Conservation (phyloP, 331 rosid species). For the Rhamnella rubrinervis region DNA sequence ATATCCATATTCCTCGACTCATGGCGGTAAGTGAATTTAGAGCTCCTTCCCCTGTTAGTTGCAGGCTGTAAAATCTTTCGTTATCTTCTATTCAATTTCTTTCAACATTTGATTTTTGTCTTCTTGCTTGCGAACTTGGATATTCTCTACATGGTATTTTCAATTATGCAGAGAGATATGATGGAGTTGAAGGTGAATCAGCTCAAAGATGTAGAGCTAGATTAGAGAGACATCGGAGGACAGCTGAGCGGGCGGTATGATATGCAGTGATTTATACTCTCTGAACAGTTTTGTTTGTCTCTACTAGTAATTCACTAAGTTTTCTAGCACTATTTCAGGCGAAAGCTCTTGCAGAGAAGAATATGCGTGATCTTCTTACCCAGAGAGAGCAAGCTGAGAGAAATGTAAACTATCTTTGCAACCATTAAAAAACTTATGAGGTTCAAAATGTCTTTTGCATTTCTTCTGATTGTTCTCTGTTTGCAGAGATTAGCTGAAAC, state of each 20-base stretch:
- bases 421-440: constrained; percentile 12
- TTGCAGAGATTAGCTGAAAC: constrained; percentile 89
- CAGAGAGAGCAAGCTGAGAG: constrained; percentile 93
- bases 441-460: constrained; percentile 11
- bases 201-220: constrained; percentile 92
- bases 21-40: constrained; percentile 52
- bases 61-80: background rate
- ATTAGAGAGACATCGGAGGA: constrained; percentile 84
- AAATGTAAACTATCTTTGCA: constrained; percentile 44
- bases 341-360: constrained; percentile 88
- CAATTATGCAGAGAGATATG: constrained; percentile 55
- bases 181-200: constrained; percentile 73
- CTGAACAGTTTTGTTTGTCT: background rate
- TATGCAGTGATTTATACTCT: constrained; percentile 19
- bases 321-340: constrained; percentile 61
- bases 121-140: constrained; percentile 16
- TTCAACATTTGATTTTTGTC: constrained; percentile 19
- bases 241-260: constrained; percentile 87
- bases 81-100: constrained; percentile 12
- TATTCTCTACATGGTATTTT: constrained; percentile 38
- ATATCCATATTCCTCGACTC: constrained; percentile 46
- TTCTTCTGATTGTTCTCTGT: constrained; percentile 28
- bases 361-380: constrained; percentile 79
- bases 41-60: constrained; percentile 1
- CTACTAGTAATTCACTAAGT: constrained; percentile 18